These are phyloP conservation scores for Colletotrichum musae DNA, from an alignment of 2,329 filamentous ascomycete species.

Conservation along the genomic window DNA sequence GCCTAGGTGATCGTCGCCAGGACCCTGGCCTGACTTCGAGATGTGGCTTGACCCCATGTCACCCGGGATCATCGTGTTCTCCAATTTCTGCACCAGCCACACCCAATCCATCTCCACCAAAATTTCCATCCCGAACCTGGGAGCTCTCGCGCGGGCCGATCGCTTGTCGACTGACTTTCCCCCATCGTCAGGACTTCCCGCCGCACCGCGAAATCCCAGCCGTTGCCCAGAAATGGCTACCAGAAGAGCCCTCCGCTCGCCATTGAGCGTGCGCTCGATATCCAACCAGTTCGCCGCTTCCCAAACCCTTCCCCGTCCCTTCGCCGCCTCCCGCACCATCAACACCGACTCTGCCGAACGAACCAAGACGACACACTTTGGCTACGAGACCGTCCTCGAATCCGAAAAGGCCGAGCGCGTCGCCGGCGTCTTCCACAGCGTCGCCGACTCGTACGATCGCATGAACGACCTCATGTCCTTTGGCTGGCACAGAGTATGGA, in stretches of 20 bases:
- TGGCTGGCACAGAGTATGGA: conserved; percentile 97
- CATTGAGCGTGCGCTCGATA: conserved; percentile 26
- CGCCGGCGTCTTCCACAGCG: conserved; percentile 92
- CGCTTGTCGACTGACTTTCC: conserved; percentile 31
- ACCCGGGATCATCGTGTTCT: neutral
- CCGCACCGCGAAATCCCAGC: conserved; percentile 5
- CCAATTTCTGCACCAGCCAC: conserved; percentile 36
- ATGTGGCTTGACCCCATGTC: conserved; percentile 38
- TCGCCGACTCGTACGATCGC: conserved; percentile 93
- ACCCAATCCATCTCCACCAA: conserved; percentile 36
- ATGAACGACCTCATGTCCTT: conserved; percentile 99
- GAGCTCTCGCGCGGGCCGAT: conserved; percentile 9
- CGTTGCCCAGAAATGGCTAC: conserved; percentile 25
- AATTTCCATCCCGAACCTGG: conserved; percentile 32
- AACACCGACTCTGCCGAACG: conserved; percentile 47
- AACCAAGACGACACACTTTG: conserved; percentile 86
- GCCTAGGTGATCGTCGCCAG: neutral
- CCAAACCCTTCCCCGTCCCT: conserved; percentile 41
- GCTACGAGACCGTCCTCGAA: conserved; percentile 88
- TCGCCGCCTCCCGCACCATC: conserved; percentile 48
- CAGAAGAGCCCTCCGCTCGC: conserved; percentile 34
- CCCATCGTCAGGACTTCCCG: conserved; percentile 32
- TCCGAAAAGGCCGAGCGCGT: conserved; percentile 81
- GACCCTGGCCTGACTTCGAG: conserved; percentile 12
- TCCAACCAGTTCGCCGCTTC: conserved; percentile 18